phyloP scores from a whole-genome alignment of 441 rosid genomes.

The Jatropha multifida region DNA sequence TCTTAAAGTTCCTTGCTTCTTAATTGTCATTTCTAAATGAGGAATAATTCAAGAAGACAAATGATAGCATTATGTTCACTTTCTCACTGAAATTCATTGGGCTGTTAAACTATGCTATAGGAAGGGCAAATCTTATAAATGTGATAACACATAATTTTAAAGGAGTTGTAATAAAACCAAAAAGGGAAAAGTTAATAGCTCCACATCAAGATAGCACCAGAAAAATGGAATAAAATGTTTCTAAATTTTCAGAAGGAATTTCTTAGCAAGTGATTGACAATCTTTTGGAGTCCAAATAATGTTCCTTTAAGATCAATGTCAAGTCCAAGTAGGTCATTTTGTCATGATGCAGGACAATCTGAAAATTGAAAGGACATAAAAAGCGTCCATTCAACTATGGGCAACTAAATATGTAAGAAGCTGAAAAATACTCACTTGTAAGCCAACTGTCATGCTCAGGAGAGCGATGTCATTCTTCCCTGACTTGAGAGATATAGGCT shows the following conservation, averaged over 20 bases:
- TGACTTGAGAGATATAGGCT: conserved; percentile 60
- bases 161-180: neutral
- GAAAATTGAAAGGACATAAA: neutral
- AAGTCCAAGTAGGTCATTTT: neutral
- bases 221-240: neutral
- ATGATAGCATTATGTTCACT: neutral
- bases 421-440: conserved; percentile 51
- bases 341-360: neutral
- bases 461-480: conserved; percentile 81
- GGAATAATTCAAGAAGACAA: neutral
- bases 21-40: neutral
- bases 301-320: neutral
- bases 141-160: neutral
- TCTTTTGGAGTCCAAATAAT: neutral
- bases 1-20: neutral
- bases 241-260: neutral
- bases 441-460: conserved; percentile 89
- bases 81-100: neutral
- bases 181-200: neutral
- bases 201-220: neutral
- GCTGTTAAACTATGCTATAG: neutral
- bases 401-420: neutral
- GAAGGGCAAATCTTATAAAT: neutral
- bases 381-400: neutral
- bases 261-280: neutral